phyloP scores from a whole-genome alignment of 305 asterid genomes.

The Fraxinus floribunda region DNA sequence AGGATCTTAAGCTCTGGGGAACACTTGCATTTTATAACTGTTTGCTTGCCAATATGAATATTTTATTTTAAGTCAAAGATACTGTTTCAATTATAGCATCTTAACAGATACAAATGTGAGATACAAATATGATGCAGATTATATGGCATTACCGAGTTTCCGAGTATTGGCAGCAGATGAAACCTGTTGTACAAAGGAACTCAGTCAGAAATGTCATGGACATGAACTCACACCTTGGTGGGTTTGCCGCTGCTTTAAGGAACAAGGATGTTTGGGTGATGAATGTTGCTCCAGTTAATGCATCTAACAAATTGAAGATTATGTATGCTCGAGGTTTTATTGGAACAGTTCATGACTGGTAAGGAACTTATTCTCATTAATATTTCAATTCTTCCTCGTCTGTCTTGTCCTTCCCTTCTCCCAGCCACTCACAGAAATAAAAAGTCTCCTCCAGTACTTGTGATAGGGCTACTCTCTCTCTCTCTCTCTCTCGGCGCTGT shows the following conservation, averaged over 20 bases:
- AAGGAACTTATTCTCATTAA: conserved; percentile 7
- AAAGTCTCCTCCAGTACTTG: neutral
- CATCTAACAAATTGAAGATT: conserved; percentile 62
- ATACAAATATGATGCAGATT: conserved; percentile 44
- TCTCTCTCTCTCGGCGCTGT: neutral
- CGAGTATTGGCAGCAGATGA: conserved; percentile 83
- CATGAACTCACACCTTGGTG: conserved; percentile 87
- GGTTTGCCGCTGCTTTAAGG: conserved; percentile 76
- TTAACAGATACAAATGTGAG: conserved; percentile 11
- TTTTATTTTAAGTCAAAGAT: conserved; percentile 10
- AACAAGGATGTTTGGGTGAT: conserved; percentile 91
- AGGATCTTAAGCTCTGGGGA: conserved; percentile 27
- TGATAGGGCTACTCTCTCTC: neutral
- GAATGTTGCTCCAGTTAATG: conserved; percentile 78
- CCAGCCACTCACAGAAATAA: neutral
- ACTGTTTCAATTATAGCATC: conserved; percentile 1
- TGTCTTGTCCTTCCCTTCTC: neutral
- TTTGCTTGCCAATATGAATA: neutral
- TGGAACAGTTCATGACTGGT: conserved; percentile 90
- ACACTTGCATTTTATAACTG: conserved; percentile 2
- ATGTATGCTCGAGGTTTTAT: conserved; percentile 82
- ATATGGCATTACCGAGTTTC: conserved; percentile 69
- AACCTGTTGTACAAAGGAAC: conserved; percentile 51
- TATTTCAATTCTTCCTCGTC: conserved; percentile 10
- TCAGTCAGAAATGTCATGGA: conserved; percentile 89